These are phyloP conservation scores for Cutaneotrichosporon curvatum DNA, from an alignment of 1,284 basidiomycete species.

Conservation along the genomic window DNA sequence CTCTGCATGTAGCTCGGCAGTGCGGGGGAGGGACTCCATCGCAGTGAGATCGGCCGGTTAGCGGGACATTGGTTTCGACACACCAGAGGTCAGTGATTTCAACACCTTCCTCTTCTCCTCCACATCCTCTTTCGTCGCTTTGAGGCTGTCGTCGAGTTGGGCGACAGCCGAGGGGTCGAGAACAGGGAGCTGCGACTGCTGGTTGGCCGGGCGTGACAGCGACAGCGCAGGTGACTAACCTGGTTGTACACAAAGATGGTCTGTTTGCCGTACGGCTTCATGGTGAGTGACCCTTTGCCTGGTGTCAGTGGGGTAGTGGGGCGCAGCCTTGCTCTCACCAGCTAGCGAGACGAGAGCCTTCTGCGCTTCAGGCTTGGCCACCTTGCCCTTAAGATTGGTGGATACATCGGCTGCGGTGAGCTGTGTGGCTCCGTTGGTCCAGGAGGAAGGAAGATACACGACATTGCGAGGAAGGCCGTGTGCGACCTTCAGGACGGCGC, in stretches of 20 bases:
- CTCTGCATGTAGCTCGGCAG: conserved; percentile 52
- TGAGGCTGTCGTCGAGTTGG: conserved; percentile 47
- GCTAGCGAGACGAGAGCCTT: conserved; percentile 69
- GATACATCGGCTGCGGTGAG: conserved; percentile 62
- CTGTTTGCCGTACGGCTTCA: conserved; percentile 60
- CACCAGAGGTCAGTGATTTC: conserved; percentile 54
- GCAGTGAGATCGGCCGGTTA: conserved; percentile 55
- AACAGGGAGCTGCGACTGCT: conserved; percentile 9
- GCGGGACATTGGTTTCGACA: conserved; percentile 10
- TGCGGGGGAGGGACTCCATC: conserved; percentile 59
- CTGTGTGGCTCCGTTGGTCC: not conserved
- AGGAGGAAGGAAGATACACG: not conserved
- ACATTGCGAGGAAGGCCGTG: not conserved
- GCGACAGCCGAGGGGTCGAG: conserved; percentile 10
- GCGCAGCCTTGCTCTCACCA: conserved; percentile 55
- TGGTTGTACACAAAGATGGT: conserved; percentile 50
- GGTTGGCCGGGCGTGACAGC: not conserved
- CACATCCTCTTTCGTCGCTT: conserved; percentile 55
- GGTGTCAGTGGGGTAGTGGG: not conserved
- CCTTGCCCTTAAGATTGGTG: conserved; percentile 75
- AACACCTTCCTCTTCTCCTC: conserved; percentile 59
- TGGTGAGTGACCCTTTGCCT: conserved; percentile 39
- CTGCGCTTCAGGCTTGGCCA: conserved; percentile 70
- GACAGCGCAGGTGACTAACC: conserved; percentile 14
- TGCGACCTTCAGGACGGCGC: no score